Percentiles rank a stretch among this genome's conserved stretches.
phyloP scores from a whole-genome alignment of 2,329 filamentous ascomycete species.

The Beauveria brongniartii region DNA sequence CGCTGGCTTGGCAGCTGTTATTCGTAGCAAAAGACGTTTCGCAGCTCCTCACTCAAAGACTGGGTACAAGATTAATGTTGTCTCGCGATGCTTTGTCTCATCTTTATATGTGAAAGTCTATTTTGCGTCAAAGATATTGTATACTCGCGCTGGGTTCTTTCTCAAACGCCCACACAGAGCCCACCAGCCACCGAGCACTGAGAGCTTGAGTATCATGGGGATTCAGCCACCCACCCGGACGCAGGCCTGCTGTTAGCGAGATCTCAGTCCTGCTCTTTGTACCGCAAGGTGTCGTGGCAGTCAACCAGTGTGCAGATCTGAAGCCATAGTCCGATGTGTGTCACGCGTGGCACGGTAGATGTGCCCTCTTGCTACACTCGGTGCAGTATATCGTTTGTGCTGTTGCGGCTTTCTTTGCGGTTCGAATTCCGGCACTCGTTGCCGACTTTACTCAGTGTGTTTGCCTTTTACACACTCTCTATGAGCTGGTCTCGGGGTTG shows the following conservation, averaged over 20 bases:
- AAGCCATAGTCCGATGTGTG: background rate
- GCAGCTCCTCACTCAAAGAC: background rate
- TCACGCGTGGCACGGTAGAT: background rate
- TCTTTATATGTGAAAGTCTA: background rate
- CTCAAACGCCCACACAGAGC: background rate
- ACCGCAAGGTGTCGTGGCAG: background rate
- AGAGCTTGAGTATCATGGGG: background rate
- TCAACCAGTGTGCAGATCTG: background rate
- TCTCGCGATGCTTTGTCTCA: background rate
- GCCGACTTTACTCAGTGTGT: background rate
- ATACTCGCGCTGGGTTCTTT: background rate
- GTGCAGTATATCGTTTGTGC: background rate
- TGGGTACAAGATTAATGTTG: background rate
- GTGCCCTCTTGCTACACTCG: background rate
- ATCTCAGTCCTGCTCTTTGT: no score
- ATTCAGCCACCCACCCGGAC: background rate
- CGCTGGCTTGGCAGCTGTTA: background rate
- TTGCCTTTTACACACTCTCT: background rate
- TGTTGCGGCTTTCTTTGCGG: background rate
- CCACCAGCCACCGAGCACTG: background rate
- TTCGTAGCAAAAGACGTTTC: background rate
- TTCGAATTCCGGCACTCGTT: no score
- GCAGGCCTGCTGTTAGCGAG: background rate
- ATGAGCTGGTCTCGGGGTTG: constrained; percentile 1
- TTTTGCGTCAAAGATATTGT: background rate